phyloP scores from a whole-genome alignment of 169 alveolate species.

The Cryptosporidium ubiquitum region DNA sequence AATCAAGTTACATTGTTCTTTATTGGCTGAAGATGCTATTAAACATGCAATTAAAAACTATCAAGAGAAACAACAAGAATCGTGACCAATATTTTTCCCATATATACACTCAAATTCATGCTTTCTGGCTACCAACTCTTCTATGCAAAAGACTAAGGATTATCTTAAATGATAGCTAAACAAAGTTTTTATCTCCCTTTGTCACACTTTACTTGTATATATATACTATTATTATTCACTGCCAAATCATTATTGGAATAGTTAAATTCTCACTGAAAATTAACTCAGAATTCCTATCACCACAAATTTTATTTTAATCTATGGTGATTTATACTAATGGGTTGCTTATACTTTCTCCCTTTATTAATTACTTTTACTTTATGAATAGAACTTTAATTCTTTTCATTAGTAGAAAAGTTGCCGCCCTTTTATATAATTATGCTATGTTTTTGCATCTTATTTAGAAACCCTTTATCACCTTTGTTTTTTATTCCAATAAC shows the following conservation, averaged over 20 bases:
- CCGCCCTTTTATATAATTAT: too few relatives aligned
- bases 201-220: too few relatives aligned
- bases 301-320: neutral
- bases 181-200: too few relatives aligned
- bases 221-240: too few relatives aligned
- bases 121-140: neutral
- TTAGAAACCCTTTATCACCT: too few relatives aligned
- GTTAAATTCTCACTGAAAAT: neutral
- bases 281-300: neutral
- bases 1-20: slow-evolving; percentile 97
- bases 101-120: neutral
- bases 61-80: slow-evolving; percentile 75
- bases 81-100: neutral
- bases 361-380: neutral
- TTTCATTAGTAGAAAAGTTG: neutral
- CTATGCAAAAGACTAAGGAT: neutral
- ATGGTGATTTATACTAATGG: neutral
- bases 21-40: slow-evolving; percentile 98
- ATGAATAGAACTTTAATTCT: neutral
- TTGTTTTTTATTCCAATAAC: too few relatives aligned
- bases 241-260: neutral
- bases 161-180: neutral
- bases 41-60: slow-evolving; percentile 94
- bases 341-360: neutral
- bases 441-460: too few relatives aligned